Evolutionary conservation across 345 rosid genomes (phyloP), one percentile per base, ranked within the genome.

Genomic region (Salix exigua): DNA sequence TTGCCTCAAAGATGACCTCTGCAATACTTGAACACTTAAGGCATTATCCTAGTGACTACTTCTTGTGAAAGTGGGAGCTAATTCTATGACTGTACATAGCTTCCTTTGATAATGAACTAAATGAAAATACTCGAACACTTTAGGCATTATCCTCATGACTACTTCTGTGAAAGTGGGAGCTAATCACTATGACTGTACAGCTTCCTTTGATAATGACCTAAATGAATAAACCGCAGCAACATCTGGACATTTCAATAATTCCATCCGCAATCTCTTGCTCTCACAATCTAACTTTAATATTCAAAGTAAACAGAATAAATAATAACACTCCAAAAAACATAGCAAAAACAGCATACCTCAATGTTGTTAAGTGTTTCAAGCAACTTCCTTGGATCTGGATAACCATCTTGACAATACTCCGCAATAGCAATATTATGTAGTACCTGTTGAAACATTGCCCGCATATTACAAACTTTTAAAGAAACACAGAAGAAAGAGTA

Each of bases 391-490:
- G 94, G 88, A 77, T 90, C 89, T 67, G 95, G 86, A 83, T 92
- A 93, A 78, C 88, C 92, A 77, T 91, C 88, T 62, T 84, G 86
- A 78, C 89, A 88, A 82, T 82, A 92, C 76, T 92, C 97, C 13
- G 87, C 87, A 72, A 96, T 87, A 66, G 97, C 95, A 84, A 92
- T 94, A 76, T 96, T 94, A 84, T 96, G 99, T 73, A 89, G 89
- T 81, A 96, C 85, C 99, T 96, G 84, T 63, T 51, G 68, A 10
- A 23, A 80, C 25, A 72, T 16, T 33, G 75, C 61, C 64, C 62
- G 78, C 72, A 72, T 53, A 78, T 23, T 58, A 68, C 62, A 65
- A 82, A 83, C 77, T 35, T 21, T 66, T 25, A 79, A 53, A 60
- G 18, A 38, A 30, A 14, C 31, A 12, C 16, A 60, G 67, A 37